Conservation (phyloP, 305 asterid species). For the Fraxinus paxiana region DNA sequence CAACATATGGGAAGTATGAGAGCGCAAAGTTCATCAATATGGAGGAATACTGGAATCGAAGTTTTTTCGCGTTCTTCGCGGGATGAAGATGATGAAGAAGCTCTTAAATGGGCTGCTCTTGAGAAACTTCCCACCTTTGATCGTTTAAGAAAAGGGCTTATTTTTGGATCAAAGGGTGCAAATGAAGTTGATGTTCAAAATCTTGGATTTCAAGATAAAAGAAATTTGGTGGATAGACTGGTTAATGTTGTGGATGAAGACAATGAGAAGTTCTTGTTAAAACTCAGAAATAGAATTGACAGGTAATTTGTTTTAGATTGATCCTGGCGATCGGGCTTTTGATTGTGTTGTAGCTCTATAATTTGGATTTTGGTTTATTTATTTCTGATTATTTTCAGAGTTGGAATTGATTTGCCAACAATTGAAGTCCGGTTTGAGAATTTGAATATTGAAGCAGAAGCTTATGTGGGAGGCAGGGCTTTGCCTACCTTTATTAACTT, state of each 20-base stretch:
- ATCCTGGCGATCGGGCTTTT: neutral
- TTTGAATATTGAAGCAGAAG: conserved; percentile 58
- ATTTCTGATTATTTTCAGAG: conserved; percentile 36
- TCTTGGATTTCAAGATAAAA: conserved; percentile 51
- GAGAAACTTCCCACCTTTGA: conserved; percentile 69
- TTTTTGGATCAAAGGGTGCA: conserved; percentile 47
- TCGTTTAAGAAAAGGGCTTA: conserved; percentile 58
- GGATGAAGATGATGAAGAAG: conserved; percentile 73
- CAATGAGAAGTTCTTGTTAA: conserved; percentile 67
- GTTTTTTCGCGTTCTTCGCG: conserved; percentile 44
- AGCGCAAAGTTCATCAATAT: conserved; percentile 34
- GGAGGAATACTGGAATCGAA: conserved; percentile 43
- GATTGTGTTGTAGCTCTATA: neutral
- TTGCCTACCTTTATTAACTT: conserved; percentile 56
- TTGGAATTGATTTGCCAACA: conserved; percentile 68
- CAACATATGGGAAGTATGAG: conserved; percentile 34
- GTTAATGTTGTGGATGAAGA: conserved; percentile 50
- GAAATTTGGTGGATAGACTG: conserved; percentile 45
- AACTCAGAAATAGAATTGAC: conserved; percentile 62
- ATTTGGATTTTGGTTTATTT: neutral
- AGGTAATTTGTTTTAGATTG: conserved; percentile 32
- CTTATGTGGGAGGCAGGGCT: conserved; percentile 51
- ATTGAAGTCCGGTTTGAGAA: conserved; percentile 72
- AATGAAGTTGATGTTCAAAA: conserved; percentile 45
- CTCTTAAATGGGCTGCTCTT: conserved; percentile 72